Percentiles rank a stretch among this genome's conserved stretches.
Conservation (phyloP, 2,329 filamentous ascomycete genomes). For the Aureobasidium sp. region DNA sequence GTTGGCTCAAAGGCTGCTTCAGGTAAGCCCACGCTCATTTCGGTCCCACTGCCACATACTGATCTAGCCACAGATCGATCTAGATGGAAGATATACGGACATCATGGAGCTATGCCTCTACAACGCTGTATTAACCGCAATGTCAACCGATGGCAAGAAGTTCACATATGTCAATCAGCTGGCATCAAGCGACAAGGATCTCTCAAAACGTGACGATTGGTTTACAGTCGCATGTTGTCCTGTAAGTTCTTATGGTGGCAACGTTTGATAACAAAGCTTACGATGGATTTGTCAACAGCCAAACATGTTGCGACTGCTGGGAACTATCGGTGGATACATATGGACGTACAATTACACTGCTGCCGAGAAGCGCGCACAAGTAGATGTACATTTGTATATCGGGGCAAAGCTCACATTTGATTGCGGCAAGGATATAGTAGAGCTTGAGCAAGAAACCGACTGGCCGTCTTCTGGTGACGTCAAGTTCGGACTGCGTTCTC, state of each 20-base stretch:
- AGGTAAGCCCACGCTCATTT: conserved; percentile 20
- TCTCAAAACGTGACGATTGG: conserved; percentile 48
- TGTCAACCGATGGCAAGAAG: conserved; percentile 41
- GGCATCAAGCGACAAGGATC: conserved; percentile 45
- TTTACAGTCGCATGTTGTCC: conserved; percentile 56
- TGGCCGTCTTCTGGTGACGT: conserved; percentile 54
- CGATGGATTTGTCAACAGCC: neutral
- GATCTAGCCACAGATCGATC: conserved; percentile 32
- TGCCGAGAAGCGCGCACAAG: conserved; percentile 25
- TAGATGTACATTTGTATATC: conserved; percentile 53
- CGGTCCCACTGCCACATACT: no score
- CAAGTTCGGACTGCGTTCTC: conserved; percentile 36
- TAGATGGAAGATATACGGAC: conserved; percentile 49
- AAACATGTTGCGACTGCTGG: conserved; percentile 51
- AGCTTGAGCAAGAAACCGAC: conserved; percentile 44
- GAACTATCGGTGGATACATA: conserved; percentile 50
- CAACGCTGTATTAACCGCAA: conserved; percentile 53
- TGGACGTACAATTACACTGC: conserved; percentile 38
- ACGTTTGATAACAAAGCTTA: neutral
- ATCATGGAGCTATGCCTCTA: conserved; percentile 56
- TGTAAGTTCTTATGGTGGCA: neutral
- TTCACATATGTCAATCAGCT: conserved; percentile 59
- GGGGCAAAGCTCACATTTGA: conserved; percentile 40
- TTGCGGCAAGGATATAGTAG: conserved; percentile 29
- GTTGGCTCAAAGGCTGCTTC: conserved; percentile 50